Evolutionary conservation across 2,329 filamentous ascomycete species (phyloP).

Genomic region (Claviceps maximensis): DNA sequence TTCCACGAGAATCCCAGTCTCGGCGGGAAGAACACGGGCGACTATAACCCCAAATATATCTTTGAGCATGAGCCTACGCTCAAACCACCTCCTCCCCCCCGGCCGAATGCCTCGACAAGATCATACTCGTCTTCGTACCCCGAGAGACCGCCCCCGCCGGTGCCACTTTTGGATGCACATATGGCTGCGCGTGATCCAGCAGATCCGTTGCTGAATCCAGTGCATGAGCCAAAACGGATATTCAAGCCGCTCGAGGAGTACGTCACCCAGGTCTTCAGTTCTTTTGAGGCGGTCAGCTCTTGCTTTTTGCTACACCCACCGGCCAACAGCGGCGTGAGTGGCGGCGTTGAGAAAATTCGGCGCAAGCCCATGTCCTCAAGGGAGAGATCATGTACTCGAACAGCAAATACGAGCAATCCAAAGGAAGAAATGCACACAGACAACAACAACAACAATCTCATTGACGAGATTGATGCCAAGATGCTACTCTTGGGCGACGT

Average conservation of each 20-base stretch:
- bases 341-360: slow-evolving; percentile 14
- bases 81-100: slow-evolving; percentile 19
- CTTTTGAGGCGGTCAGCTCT: slow-evolving; percentile 58
- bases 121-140: slow-evolving; percentile 34
- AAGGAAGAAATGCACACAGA: slow-evolving; percentile 10
- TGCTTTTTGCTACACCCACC: slow-evolving; percentile 51
- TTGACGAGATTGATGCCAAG: slow-evolving; percentile 56
- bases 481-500: slow-evolving; percentile 60
- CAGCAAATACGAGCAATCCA: not conserved
- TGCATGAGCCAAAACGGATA: slow-evolving; percentile 39
- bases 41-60: slow-evolving; percentile 11
- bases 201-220: slow-evolving; percentile 1
- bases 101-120: slow-evolving; percentile 13
- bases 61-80: slow-evolving; percentile 27
- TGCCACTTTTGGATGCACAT: slow-evolving; percentile 7
- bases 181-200: slow-evolving; percentile 9
- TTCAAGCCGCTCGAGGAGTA: slow-evolving; percentile 73
- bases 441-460: slow-evolving; percentile 13
- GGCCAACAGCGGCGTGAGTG: slow-evolving; percentile 11
- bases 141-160: slow-evolving; percentile 21
- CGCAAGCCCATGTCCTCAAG: slow-evolving; percentile 13
- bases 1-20: not conserved
- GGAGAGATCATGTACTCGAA: slow-evolving; percentile 4
- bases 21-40: not conserved
- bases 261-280: slow-evolving; percentile 53